These are phyloP conservation scores for Globisporangium abappressorium DNA, from an alignment of 352 stramenopile species.

Conservation along the genomic window DNA sequence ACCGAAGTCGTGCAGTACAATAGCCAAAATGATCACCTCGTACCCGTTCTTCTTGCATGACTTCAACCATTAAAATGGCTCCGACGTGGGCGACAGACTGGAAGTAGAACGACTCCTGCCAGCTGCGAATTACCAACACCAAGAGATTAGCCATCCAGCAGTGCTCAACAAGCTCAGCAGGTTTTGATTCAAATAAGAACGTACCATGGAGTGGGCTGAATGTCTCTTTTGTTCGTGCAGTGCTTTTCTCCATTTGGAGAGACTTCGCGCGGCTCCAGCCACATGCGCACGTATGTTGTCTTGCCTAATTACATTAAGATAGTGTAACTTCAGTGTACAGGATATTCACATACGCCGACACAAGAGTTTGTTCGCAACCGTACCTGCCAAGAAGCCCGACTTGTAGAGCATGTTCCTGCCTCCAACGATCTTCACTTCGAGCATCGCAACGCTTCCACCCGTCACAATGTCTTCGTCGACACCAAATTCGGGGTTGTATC, in stretches of 20 bases:
- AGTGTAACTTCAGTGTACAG: not conserved
- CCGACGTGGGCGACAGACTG: constrained; percentile 39
- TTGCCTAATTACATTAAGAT: constrained; percentile 19
- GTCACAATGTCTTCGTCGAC: constrained; percentile 51
- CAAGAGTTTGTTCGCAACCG: not conserved
- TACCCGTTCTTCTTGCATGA: constrained; percentile 61
- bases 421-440: constrained; percentile 42
- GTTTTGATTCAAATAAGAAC: constrained; percentile 1
- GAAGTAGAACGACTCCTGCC: constrained; percentile 48
- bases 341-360: not conserved
- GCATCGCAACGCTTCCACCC: constrained; percentile 36
- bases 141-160: not conserved
- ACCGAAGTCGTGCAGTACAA: not conserved
- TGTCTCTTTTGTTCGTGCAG: constrained; percentile 31
- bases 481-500: constrained; percentile 42
- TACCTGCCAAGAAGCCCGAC: constrained; percentile 40
- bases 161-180: too few relatives aligned
- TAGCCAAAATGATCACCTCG: not conserved
- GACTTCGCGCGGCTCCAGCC: constrained; percentile 28
- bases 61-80: constrained; percentile 38
- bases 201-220: constrained; percentile 26
- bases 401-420: constrained; percentile 48
- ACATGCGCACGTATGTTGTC: constrained; percentile 49
- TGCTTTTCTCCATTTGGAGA: constrained; percentile 24
- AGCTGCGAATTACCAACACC: constrained; percentile 16